Conservation (phyloP, 441 rosid species). For the Aleurites moluccanus region DNA sequence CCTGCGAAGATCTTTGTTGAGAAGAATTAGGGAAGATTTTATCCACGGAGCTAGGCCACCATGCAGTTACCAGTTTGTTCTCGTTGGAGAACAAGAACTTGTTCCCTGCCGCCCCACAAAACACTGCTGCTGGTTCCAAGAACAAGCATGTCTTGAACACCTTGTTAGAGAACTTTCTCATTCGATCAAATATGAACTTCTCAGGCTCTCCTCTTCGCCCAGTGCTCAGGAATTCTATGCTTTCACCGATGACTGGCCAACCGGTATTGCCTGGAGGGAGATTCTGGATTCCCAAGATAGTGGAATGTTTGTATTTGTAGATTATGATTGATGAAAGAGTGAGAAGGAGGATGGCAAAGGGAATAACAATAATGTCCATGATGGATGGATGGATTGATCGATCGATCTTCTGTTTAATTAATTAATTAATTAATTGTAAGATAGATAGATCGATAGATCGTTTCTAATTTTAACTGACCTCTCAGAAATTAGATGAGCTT, state of each 20-base stretch:
- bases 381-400: too few species aligned
- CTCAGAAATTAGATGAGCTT: too few species aligned
- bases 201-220: conserved; percentile 14
- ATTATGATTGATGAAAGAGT: neutral
- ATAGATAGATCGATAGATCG: too few species aligned
- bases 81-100: conserved; percentile 63
- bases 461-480: too few species aligned
- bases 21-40: conserved; percentile 48
- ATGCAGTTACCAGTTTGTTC: conserved; percentile 42
- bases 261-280: conserved; percentile 24
- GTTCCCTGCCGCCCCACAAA: conserved; percentile 51
- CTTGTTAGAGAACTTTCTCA: neutral
- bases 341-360: neutral
- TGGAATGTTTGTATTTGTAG: neutral
- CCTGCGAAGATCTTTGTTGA: neutral
- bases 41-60: conserved; percentile 53
- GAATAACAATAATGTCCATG: neutral
- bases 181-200: conserved; percentile 21
- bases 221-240: conserved; percentile 12
- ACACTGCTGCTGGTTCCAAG: conserved; percentile 37
- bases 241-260: conserved; percentile 19
- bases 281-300: neutral
- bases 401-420: too few species aligned
- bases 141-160: conserved; percentile 53
- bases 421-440: too few species aligned